Evolutionary conservation across 2,329 filamentous ascomycete species (phyloP).

Genomic region (Fusarium papillatum): DNA sequence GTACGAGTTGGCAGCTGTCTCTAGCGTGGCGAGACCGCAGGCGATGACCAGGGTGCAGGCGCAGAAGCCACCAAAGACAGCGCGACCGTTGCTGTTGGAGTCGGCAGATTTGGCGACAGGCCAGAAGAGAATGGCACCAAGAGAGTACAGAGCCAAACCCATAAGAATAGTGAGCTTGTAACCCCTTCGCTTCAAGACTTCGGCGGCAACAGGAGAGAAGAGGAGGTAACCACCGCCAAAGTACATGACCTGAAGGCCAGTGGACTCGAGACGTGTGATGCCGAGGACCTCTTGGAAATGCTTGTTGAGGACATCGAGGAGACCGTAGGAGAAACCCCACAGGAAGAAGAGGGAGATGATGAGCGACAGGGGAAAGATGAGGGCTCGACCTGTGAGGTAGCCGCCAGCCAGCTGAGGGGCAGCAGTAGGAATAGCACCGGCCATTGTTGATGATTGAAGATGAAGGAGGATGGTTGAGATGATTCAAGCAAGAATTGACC

Average conservation of each 20-base stretch:
- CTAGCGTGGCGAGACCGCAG: slow-evolving; percentile 79
- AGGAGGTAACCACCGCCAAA: slow-evolving; percentile 64
- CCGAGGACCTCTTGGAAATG: slow-evolving; percentile 61
- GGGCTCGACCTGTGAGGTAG: slow-evolving; percentile 40
- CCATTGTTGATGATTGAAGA: slow-evolving; percentile 31
- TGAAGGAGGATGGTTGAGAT: slow-evolving; percentile 3
- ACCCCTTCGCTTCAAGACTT: slow-evolving; percentile 73
- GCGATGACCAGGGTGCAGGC: slow-evolving; percentile 80
- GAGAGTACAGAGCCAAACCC: slow-evolving; percentile 75
- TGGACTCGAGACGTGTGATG: slow-evolving; percentile 58
- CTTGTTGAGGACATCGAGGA: slow-evolving; percentile 63
- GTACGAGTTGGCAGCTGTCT: slow-evolving; percentile 82
- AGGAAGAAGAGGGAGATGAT: slow-evolving; percentile 62
- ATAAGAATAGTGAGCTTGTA: slow-evolving; percentile 78
- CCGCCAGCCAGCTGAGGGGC: slow-evolving; percentile 40
- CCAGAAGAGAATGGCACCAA: slow-evolving; percentile 68
- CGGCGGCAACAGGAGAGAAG: slow-evolving; percentile 65
- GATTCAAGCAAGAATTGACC: slow-evolving; percentile 13
- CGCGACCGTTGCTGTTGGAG: slow-evolving; percentile 30
- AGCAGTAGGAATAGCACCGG: slow-evolving; percentile 39
- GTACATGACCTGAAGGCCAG: slow-evolving; percentile 65
- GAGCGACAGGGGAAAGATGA: slow-evolving; percentile 73
- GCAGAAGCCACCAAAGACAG: slow-evolving; percentile 80
- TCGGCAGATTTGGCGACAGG: slow-evolving; percentile 67
- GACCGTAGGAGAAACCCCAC: slow-evolving; percentile 61